Evolutionary conservation across 306 rosid species (phyloP), one percentile per base, ranked within the genome.

Genomic region (Arachis hypogaea): DNA sequence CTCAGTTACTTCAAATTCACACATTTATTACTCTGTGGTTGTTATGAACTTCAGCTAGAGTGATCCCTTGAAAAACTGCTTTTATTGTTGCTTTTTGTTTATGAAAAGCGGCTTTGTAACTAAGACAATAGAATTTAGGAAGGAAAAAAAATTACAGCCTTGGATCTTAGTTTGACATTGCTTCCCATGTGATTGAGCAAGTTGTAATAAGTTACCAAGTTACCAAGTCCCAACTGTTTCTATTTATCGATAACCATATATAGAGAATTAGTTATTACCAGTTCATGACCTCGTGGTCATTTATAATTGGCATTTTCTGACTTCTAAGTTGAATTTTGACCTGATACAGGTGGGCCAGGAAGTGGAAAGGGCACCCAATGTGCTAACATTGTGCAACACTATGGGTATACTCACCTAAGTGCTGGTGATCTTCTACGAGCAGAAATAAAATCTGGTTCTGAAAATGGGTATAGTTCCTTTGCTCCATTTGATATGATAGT

Each of bases 351-450:
- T 83, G 99, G 99, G 76, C 99, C 99, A 0, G 99, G 99, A 59
- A 92, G 99, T 45, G 99, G 99, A 78, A 95, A 95, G 86, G 99
- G 98, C 69, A 95, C 99, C 33, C 99, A 95, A 63, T 95, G 98
- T 88, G 82, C 92, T 60, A 90, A 87, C 63, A 82, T 95, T 82
- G 95, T 90, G 0, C 30, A 92, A 63, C 77, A 87, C 45, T 95
- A 84, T 40, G 93, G 96, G 80, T 95, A 59, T 81, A 88, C 93
- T 75, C 99, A 95, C 82, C 99, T 95, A 68, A 95, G 99, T 81
- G 99, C 99, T 61, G 99, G 99, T n/a, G 99, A 95, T 86, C 99
- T 95, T 82, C 89, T 95, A 61, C 88, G 99, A 57, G 99, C 88
- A 73, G 99, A 95, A 84, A 92, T 88, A 64, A 90, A 87, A 76